Percentiles rank a stretch among this genome's conserved stretches.
Evolutionary conservation across 306 rosid species (phyloP).

Genomic region (Hippophae gyantsensis): DNA sequence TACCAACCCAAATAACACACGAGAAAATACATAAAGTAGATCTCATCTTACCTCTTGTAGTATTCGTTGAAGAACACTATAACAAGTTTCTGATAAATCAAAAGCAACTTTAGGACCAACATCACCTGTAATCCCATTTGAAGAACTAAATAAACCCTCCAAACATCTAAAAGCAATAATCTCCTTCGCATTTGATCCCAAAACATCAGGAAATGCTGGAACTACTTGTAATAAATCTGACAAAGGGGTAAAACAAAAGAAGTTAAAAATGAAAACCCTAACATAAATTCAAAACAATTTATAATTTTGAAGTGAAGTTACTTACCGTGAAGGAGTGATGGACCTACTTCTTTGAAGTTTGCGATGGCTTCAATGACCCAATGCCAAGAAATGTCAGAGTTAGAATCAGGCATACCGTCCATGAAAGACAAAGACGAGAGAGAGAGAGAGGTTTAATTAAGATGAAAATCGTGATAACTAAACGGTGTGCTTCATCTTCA

Average conservation of each 20-base stretch:
- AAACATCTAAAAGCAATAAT: constrained; percentile 60
- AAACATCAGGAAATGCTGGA: constrained; percentile 26
- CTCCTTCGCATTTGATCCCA: constrained; percentile 38
- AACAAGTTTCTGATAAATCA: constrained; percentile 36
- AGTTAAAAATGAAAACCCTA: not conserved
- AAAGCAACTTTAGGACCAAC: constrained; percentile 29
- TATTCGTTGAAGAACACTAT: constrained; percentile 42
- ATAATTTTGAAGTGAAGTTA: not conserved
- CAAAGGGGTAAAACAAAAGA: constrained; percentile 1
- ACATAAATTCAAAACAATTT: not conserved
- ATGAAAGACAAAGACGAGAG: constrained; percentile 8
- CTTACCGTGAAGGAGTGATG: constrained; percentile 38
- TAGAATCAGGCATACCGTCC: constrained; percentile 26
- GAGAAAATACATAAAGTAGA: constrained; percentile 10
- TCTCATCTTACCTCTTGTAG: constrained; percentile 33
- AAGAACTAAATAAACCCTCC: constrained; percentile 36
- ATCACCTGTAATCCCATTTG: constrained; percentile 7
- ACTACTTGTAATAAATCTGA: constrained; percentile 42
- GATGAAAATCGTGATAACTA: not conserved
- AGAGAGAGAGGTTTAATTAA: not conserved
- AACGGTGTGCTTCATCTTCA: too few relatives aligned
- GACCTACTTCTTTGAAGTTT: constrained; percentile 20
- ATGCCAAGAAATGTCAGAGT: constrained; percentile 40
- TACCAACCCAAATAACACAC: constrained; percentile 2
- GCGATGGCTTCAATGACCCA: constrained; percentile 73